Evolutionary conservation across 1,139 yeast species (phyloP).

Genomic region (Geotrichum candidum): DNA sequence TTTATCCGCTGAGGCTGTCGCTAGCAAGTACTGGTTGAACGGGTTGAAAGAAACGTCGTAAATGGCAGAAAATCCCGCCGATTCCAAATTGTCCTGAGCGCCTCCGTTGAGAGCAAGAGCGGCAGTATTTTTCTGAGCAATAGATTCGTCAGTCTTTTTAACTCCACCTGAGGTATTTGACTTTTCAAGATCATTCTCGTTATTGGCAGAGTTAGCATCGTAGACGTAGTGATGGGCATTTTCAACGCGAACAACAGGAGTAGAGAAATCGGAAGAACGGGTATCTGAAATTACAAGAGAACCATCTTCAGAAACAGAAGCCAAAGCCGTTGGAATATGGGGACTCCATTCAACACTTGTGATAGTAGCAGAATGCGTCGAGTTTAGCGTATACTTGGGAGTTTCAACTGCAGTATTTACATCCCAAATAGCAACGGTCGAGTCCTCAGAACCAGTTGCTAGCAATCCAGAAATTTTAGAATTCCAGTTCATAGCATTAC

Average conservation of each 20-base stretch:
- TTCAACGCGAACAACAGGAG: constrained; percentile 13
- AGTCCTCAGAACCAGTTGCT: constrained; percentile 61
- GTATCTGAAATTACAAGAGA: constrained; percentile 65
- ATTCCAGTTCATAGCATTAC: constrained; percentile 68
- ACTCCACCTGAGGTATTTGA: neutral
- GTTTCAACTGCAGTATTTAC: constrained; percentile 30
- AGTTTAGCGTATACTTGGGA: constrained; percentile 7
- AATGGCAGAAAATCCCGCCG: constrained; percentile 42
- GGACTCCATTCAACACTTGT: constrained; percentile 45
- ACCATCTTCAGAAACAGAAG: constrained; percentile 69
- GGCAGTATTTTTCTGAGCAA: neutral
- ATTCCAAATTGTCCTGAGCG: constrained; percentile 52
- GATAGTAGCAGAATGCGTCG: constrained; percentile 45
- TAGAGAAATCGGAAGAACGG: constrained; percentile 35
- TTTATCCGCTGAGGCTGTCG: constrained; percentile 67
- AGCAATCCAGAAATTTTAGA: constrained; percentile 39
- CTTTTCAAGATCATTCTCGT: constrained; percentile 34
- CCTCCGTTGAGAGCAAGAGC: constrained; percentile 38
- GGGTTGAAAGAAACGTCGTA: constrained; percentile 65
- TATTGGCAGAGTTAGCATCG: constrained; percentile 55
- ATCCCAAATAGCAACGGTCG: constrained; percentile 66
- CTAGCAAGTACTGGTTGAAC: constrained; percentile 48
- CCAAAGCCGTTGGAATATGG: constrained; percentile 49
- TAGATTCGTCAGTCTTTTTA: neutral
- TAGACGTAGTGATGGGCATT: constrained; percentile 27